A percentile compares a stretch with the other conserved stretches of the same genome.
phyloP scores from a whole-genome alignment of 805 yeast species.

The Jamesozyma rosinii region DNA sequence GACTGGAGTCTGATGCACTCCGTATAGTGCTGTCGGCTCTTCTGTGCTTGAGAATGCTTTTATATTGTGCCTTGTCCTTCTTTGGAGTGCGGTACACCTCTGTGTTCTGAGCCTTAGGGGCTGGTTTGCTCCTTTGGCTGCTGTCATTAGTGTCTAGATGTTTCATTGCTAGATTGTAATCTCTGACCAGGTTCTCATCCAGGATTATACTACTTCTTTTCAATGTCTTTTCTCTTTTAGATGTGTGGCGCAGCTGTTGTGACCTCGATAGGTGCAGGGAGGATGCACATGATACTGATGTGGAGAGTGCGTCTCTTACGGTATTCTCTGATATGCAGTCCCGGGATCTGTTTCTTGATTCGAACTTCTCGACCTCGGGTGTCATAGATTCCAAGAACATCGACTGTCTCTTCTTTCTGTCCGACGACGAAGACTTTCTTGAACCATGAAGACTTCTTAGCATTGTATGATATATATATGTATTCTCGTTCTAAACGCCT shows the following conservation, averaged over 20 bases:
- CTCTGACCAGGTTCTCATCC: conserved; percentile 22
- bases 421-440: not conserved
- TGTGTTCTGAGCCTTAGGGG: not conserved
- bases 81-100: not conserved
- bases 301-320: not conserved
- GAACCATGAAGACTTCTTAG: conserved; percentile 2
- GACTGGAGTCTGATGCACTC: conserved; percentile 3
- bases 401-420: conserved; percentile 19
- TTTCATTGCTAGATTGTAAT: conserved; percentile 22
- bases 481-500: too few relatives aligned
- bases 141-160: not conserved
- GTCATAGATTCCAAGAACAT: conserved; percentile 11
- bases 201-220: conserved; percentile 21
- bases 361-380: not conserved
- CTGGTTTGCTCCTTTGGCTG: not conserved
- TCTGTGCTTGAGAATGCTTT: not conserved
- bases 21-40: not conserved
- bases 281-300: not conserved
- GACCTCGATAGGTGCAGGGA: not conserved
- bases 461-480: too few relatives aligned
- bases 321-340: conserved; percentile 2
- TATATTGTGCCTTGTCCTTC: not conserved
- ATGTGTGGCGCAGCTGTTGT: not conserved
- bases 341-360: conserved; percentile 8
- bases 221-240: conserved; percentile 1